Percentiles rank a stretch among this genome's conserved stretches.
These are phyloP conservation scores for Paraphaeosphaeria sporulosa DNA, from an alignment of 2,329 filamentous ascomycete genomes.

Conservation along the genomic window DNA sequence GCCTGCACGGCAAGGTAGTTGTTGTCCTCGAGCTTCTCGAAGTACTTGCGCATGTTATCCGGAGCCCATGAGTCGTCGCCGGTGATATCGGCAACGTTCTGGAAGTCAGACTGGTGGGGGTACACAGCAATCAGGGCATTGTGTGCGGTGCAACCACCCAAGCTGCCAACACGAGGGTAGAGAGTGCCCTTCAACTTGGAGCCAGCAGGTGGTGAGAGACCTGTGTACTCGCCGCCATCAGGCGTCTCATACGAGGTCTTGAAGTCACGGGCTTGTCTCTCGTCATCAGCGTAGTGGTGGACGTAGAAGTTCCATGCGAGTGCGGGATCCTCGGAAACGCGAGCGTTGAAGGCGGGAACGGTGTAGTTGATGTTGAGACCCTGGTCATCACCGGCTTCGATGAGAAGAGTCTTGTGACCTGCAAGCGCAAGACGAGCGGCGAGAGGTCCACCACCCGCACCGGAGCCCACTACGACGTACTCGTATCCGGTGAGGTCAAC, in stretches of 20 bases:
- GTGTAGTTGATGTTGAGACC: slow-evolving; percentile 59
- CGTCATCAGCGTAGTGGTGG: slow-evolving; percentile 65
- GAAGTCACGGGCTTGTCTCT: slow-evolving; percentile 62
- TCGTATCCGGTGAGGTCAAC: slow-evolving; percentile 59
- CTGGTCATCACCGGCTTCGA: slow-evolving; percentile 68
- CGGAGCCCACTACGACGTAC: slow-evolving; percentile 68
- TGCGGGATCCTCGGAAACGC: slow-evolving; percentile 63
- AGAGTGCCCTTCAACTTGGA: slow-evolving; percentile 62
- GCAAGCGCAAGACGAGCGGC: slow-evolving; percentile 66
- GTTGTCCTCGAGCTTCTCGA: slow-evolving; percentile 63
- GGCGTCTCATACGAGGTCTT: slow-evolving; percentile 64
- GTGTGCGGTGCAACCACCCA: slow-evolving; percentile 68
- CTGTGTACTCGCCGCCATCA: slow-evolving; percentile 53
- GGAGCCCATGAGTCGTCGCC: slow-evolving; percentile 67
- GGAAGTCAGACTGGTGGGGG: slow-evolving; percentile 67
- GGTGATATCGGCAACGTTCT: slow-evolving; percentile 64
- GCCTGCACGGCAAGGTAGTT: slow-evolving; percentile 53
- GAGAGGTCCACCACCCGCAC: slow-evolving; percentile 42
- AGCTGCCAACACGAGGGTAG: slow-evolving; percentile 65
- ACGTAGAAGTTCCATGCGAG: slow-evolving; percentile 71
- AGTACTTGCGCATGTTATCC: slow-evolving; percentile 67
- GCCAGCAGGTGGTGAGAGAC: slow-evolving; percentile 61
- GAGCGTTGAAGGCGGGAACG: slow-evolving; percentile 62
- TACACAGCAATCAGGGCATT: slow-evolving; percentile 68
- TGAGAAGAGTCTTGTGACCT: slow-evolving; percentile 66